Base-by-base conservation (phyloP, 2,329 filamentous ascomycete genomes). In the Triangularia verruculosa region DNA sequence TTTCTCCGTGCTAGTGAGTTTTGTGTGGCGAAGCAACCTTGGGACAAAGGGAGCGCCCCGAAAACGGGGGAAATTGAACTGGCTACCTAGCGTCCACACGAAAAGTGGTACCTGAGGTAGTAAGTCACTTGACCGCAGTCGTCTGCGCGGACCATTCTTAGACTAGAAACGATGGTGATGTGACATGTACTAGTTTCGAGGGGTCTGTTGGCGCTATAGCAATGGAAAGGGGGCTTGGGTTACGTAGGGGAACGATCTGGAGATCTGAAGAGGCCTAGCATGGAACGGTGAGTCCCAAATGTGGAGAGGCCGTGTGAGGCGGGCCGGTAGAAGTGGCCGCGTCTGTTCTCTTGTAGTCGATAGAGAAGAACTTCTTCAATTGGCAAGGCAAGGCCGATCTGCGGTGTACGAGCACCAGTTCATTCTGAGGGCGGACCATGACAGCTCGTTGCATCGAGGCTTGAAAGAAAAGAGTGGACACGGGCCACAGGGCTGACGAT, bases 51-150 rank as follows among this genome's bases (percentile, higher is more conserved):
- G 22, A 24, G 51, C n/a, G 22, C 51, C 51, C 27, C 51, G 51
- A 24, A 11, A 54, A 5, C 51, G 51, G 51, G 27, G 32, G 27
- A 20, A 11, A 54, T 5, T 20, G n/a, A 9, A 27, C 3, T 25
- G 24, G 25, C 15, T 9, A n/a, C n/a, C n/a, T n/a, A 54, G 51
- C 9, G 51, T n/a, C 5, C 5, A 54, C 51, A 15, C 12, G 22
- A 25, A 28, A 11, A 4, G 51, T 15, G 51, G 6, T 13, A 39
- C 13, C 5, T 17, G 34, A 15, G 51, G 12, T 54, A 13, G 9
- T 15, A 54, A 55, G 61, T 63, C 61, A 63, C 61, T 60, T 57
- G 53, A 57, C 57, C 57, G 7, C 22, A 43, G 51, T 43, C 25
- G 2, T 64, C 57, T 57, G 39, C 39, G n/a, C 9, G 9, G 28